Evolutionary conservation across 2,329 filamentous ascomycete genomes (phyloP), one percentile per base, ranked within the genome.

Genomic region (Talaromyces sp.): DNA sequence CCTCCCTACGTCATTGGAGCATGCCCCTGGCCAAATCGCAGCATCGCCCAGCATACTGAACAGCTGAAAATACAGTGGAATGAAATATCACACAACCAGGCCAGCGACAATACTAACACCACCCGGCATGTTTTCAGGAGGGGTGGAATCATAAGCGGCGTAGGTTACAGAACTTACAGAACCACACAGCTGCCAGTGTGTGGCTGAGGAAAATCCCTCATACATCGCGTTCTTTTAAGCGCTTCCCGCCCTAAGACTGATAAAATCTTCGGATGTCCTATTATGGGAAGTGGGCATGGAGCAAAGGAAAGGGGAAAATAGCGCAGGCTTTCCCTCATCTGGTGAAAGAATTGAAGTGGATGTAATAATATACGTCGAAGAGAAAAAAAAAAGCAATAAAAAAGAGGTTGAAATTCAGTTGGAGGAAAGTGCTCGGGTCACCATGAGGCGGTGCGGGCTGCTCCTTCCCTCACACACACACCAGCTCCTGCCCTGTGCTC

Each of bases 171-270:
- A 17, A 21, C 33, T 9, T 39, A 45, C 43, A 15, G 48, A 39
- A 45, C 33, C 48, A 37, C 15, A 17, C 25, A 31, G 40, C 35
- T 40, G 33, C 36, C 46, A 57, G 31, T 17, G 59, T 60, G 51
- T 61, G 59, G 59, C 56, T 57, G 59, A 57, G 59, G 56, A 61
- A 61, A 61, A 58, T 61, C 59, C 59, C 59, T 61, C 59, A 61
- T 61, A 61, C 56, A 61, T 37, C 21, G 28, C 46, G 15, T 15
- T 31, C 28, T 22, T 22, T 46, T 17, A 7, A 6, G 9, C 22
- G 43, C 25, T 48, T 28, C 45, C 45, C 45, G 45, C 45, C 28
- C 28, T 2, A 8, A 22, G 22, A 17, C 45, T 48, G 21, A 10
- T 17, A 33, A n/a, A 48, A n/a, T 31, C 40, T 13, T 31, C 50